phyloP scores from a whole-genome alignment of 192 early-diverging fungal species.

The Kickxella alabastrina region DNA sequence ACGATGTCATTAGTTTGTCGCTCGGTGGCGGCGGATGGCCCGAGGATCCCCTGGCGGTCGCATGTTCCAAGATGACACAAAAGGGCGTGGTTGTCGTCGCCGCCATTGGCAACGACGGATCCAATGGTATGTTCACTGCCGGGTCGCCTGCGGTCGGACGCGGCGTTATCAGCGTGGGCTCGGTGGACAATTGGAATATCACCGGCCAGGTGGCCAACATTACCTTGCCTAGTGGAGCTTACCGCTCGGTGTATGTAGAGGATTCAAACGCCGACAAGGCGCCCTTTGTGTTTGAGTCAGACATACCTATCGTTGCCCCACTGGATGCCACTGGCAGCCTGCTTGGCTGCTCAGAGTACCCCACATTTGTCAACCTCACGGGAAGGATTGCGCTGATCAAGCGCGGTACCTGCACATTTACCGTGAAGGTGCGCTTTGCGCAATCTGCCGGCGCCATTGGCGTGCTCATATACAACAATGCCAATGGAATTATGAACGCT shows the following conservation, averaged over 20 bases:
- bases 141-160: constrained; percentile 51
- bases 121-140: constrained; percentile 54
- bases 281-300: constrained; percentile 12
- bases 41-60: constrained; percentile 48
- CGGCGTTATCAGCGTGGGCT: constrained; percentile 59
- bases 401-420: constrained; percentile 51
- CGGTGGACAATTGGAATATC: constrained; percentile 52
- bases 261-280: constrained; percentile 2
- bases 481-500: constrained; percentile 26
- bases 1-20: constrained; percentile 63
- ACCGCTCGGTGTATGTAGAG: constrained; percentile 1
- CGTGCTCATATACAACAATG: constrained; percentile 52
- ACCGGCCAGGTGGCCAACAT: constrained; percentile 23
- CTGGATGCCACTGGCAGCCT: constrained; percentile 3
- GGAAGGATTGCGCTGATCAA: constrained; percentile 49
- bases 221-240: constrained; percentile 6
- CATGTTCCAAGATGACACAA: constrained; percentile 45
- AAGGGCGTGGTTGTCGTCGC: constrained; percentile 59
- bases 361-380: constrained; percentile 2
- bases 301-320: constrained; percentile 11
- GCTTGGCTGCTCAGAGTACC: constrained; percentile 17
- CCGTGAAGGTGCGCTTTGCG: constrained; percentile 42
- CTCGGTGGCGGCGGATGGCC: constrained; percentile 60
- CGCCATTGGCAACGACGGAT: constrained; percentile 75
- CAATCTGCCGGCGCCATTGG: constrained; percentile 52